Evolutionary conservation across 2,329 filamentous ascomycete genomes (phyloP), one percentile per base, ranked within the genome.

Genomic region (Phoma sp.): DNA sequence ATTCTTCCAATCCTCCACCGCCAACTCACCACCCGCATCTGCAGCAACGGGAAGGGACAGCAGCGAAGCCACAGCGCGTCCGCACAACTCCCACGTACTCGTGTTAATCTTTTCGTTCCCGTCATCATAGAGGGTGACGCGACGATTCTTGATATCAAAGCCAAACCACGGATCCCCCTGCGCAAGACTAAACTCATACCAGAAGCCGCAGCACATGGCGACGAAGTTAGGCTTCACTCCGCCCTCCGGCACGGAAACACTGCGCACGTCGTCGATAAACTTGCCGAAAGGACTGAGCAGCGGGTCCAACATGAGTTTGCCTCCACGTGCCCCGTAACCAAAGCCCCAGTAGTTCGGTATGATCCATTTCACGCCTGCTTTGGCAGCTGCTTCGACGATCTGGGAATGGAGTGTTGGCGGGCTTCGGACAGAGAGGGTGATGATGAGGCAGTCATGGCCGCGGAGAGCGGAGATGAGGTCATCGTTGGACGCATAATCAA

Each of bases 61-160:
- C 7, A 78, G 49, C 15, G 63, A 72, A 1, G 84, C 84, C 11
- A 87, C 76, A 0, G 83, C 84, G 59, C 77, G 66, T 57, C 80
- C 80, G 62, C 80, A 74, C 72, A 89, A 86, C 5, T 75, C 61
- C 79, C 83, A 85, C 0, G 88, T 89, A 11, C 81, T 84, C 0
- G 77, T 82, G 1, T 77, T 80, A 5, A 66, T 29, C 34, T 50
- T 57, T 28, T 49, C 47, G 17, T 78, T 79, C 0, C 66, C 65
- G 0, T 68, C 60, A 10, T 64, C 66, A 21, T 64, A 67, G 21
- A 76, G 65, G 0, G 61, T 67, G 1, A 69, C 62, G 5, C 50
- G 64, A 11, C 59, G 59, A 38, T 71, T 72, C 33, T 58, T 47
- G 21, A 78, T 63, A 42, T 78, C 74, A 55, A 78, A 75, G 2